Percentiles rank a stretch among this genome's conserved stretches.
phyloP scores from a whole-genome alignment of 2,329 filamentous ascomycete species.

The Verticillium isaacii region DNA sequence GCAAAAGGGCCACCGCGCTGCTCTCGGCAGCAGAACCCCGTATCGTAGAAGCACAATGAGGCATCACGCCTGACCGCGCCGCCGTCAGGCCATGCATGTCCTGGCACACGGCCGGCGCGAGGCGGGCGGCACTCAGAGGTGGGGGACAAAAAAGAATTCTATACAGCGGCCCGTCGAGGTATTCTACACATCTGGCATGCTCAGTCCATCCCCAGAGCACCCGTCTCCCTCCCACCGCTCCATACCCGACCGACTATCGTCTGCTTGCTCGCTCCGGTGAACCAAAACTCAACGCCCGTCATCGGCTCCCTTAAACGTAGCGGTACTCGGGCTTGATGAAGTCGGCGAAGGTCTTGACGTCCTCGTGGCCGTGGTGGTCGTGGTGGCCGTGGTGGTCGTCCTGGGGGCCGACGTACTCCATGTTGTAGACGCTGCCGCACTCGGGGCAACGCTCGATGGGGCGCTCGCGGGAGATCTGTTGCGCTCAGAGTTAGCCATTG shows the following conservation, averaged over 20 bases:
- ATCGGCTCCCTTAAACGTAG: conserved; percentile 47
- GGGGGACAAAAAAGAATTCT: conserved; percentile 15
- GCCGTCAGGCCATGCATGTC: neutral
- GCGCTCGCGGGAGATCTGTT: conserved; percentile 77
- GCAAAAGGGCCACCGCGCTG: neutral
- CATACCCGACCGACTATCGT: neutral
- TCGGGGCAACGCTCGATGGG: conserved; percentile 93
- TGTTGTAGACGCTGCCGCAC: conserved; percentile 95
- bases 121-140: neutral
- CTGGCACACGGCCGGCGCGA: conserved; percentile 1
- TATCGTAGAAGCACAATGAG: neutral
- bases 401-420: conserved; percentile 87
- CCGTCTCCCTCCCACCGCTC: conserved; percentile 5
- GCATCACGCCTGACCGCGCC: neutral
- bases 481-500: conserved; percentile 1
- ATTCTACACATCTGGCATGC: conserved; percentile 32
- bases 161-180: conserved; percentile 20
- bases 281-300: neutral
- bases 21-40: neutral
- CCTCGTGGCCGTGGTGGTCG: conserved; percentile 57
- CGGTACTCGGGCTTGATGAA: conserved; percentile 93
- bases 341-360: conserved; percentile 96
- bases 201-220: neutral
- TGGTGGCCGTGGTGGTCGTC: conserved; percentile 61
- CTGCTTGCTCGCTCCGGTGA: neutral